These are phyloP conservation scores for Boletus bicolor DNA, from an alignment of 768 basidiomycete species.

Conservation along the genomic window DNA sequence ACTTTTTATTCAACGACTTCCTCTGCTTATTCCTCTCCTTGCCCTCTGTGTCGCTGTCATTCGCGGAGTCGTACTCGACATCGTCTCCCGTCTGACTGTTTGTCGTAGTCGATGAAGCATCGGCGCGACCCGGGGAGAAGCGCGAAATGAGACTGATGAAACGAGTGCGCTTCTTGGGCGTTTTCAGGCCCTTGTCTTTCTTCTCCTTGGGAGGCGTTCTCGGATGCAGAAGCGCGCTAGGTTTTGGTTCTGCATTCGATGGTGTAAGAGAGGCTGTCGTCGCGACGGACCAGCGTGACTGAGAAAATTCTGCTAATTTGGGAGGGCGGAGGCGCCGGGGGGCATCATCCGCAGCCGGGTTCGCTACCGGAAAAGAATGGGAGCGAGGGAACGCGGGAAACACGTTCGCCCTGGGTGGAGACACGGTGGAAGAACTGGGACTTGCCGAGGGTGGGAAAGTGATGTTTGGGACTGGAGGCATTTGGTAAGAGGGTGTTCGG, in stretches of 20 bases:
- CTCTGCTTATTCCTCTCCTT: constrained; percentile 10
- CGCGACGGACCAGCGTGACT: constrained; percentile 25
- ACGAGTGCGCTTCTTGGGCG: constrained; percentile 30
- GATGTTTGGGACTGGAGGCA: background rate
- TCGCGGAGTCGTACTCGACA: constrained; percentile 19
- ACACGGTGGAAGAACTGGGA: background rate
- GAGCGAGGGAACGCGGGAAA: constrained; percentile 11
- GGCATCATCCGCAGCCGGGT: background rate
- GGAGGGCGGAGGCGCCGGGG: constrained; percentile 5
- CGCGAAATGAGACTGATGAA: constrained; percentile 33
- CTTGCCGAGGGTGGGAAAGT: constrained; percentile 7
- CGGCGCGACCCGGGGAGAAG: constrained; percentile 29
- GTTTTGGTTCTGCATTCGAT: constrained; percentile 13
- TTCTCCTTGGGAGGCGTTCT: constrained; percentile 17
- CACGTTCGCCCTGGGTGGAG: constrained; percentile 4
- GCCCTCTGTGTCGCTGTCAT: constrained; percentile 24
- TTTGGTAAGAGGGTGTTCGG: constrained; percentile 4
- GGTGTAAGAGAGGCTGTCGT: constrained; percentile 30
- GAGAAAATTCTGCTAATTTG: constrained; percentile 3
- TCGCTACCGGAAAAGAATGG: background rate
- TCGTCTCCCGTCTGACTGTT: constrained; percentile 3
- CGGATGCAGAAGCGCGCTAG: background rate
- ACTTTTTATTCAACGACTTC: constrained; percentile 28
- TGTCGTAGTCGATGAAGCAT: constrained; percentile 8
- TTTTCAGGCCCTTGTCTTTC: constrained; percentile 24